A percentile compares a stretch with the other conserved stretches of the same genome.
phyloP scores from a whole-genome alignment of 2,329 filamentous ascomycete genomes.

The Nemania diffusa region DNA sequence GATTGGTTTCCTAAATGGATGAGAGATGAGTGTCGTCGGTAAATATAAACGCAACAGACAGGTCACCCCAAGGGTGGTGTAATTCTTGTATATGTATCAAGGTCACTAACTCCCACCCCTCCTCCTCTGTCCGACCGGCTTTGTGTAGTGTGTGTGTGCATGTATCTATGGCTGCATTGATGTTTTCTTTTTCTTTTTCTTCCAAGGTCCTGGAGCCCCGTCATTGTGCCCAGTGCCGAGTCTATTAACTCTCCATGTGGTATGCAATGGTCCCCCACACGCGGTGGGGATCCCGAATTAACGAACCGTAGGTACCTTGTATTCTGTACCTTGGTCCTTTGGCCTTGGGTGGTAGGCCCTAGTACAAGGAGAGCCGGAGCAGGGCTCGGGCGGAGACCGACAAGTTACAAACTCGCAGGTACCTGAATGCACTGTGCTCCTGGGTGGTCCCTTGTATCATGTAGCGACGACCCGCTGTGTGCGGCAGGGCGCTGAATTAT shows the following conservation, averaged over 20 bases:
- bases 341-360: neutral
- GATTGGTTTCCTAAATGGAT: slow-evolving; percentile 1
- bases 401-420: slow-evolving; percentile 43
- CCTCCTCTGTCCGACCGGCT: neutral
- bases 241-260: slow-evolving; percentile 29
- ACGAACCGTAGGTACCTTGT: slow-evolving; percentile 24
- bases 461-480: slow-evolving; percentile 33
- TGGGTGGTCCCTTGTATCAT: slow-evolving; percentile 25
- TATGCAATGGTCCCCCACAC: slow-evolving; percentile 44
- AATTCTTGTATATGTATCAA: slow-evolving; percentile 1
- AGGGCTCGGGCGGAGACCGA: slow-evolving; percentile 43
- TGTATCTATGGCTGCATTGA: slow-evolving; percentile 12
- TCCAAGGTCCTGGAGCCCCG: slow-evolving; percentile 37
- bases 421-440: slow-evolving; percentile 43
- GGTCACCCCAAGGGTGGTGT: slow-evolving; percentile 5
- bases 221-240: slow-evolving; percentile 36
- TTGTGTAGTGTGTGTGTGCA: neutral
- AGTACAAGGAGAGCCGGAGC: slow-evolving; percentile 36
- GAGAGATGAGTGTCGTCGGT: neutral
- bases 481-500: slow-evolving; percentile 29
- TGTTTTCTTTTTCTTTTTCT: slow-evolving; percentile 29
- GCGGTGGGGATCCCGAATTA: slow-evolving; percentile 39
- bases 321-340: slow-evolving; percentile 8
- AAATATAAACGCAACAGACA: slow-evolving; percentile 6
- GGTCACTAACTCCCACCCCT: neutral